Conservation (phyloP, 345 rosid genomes). For the Syzygium oleosum region DNA sequence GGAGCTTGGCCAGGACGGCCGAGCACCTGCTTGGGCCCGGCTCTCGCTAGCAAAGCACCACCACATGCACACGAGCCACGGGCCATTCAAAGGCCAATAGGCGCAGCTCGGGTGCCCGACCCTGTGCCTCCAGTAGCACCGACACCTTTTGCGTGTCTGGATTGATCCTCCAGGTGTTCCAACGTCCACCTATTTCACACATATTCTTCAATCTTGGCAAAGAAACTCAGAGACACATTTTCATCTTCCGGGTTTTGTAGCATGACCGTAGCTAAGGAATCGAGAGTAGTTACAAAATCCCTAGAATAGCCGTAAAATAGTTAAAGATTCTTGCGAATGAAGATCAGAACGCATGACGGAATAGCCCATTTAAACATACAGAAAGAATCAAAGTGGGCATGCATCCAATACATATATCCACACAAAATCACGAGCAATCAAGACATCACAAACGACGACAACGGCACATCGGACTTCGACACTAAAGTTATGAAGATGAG, state of each 20-base stretch:
- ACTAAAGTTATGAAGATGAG: neutral
- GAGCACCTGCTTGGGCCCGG: neutral
- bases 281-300: neutral
- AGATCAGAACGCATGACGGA: neutral
- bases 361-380: neutral
- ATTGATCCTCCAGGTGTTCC: neutral
- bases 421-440: neutral
- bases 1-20: neutral
- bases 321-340: neutral
- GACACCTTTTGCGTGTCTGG: neutral
- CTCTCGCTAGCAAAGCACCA: neutral
- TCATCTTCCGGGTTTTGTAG: neutral
- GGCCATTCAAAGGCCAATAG: neutral
- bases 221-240: neutral
- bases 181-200: neutral
- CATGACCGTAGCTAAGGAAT: neutral
- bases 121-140: neutral
- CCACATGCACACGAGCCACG: neutral
- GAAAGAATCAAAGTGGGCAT: neutral
- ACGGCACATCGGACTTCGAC: neutral
- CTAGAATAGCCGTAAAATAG: neutral
- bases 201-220: neutral
- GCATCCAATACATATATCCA: neutral
- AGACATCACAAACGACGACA: neutral
- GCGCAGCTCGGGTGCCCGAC: neutral